phyloP scores from a whole-genome alignment of 768 basidiomycete species.

The Lentinula raphanica region DNA sequence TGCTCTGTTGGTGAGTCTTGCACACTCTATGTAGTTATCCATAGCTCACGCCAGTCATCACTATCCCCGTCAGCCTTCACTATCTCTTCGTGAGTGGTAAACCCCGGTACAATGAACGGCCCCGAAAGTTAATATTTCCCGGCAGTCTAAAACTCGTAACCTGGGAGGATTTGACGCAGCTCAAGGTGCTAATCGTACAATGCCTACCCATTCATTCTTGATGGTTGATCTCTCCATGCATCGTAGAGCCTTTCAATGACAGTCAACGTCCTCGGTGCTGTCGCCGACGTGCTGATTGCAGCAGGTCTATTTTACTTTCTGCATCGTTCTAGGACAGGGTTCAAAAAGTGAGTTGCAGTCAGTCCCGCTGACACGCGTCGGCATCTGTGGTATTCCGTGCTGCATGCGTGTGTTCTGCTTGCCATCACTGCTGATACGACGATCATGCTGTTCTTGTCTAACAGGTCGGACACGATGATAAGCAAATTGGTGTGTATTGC shows the following conservation, averaged over 20 bases:
- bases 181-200: conserved; percentile 32
- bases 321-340: conserved; percentile 46
- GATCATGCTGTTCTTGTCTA: conserved; percentile 2
- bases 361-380: neutral
- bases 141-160: conserved; percentile 38
- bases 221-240: conserved; percentile 3
- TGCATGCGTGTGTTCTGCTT: neutral
- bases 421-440: conserved; percentile 14
- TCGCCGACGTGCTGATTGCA: conserved; percentile 46
- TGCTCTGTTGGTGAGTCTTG: conserved; percentile 35
- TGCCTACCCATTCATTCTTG: neutral
- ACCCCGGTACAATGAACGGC: no score
- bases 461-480: conserved; percentile 43
- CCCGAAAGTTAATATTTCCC: no score
- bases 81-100: conserved; percentile 36
- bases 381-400: neutral
- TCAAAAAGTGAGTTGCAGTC: conserved; percentile 35
- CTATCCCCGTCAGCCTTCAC: conserved; percentile 34
- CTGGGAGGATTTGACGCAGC: conserved; percentile 34
- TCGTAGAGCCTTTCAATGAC: conserved; percentile 49
- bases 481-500: conserved; percentile 24
- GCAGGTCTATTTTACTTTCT: conserved; percentile 45
- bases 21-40: neutral
- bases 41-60: conserved; percentile 1
- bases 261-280: conserved; percentile 48